Evolutionary conservation across 2,329 filamentous ascomycete genomes (phyloP).

Genomic region (Botryotinia narcissicola): DNA sequence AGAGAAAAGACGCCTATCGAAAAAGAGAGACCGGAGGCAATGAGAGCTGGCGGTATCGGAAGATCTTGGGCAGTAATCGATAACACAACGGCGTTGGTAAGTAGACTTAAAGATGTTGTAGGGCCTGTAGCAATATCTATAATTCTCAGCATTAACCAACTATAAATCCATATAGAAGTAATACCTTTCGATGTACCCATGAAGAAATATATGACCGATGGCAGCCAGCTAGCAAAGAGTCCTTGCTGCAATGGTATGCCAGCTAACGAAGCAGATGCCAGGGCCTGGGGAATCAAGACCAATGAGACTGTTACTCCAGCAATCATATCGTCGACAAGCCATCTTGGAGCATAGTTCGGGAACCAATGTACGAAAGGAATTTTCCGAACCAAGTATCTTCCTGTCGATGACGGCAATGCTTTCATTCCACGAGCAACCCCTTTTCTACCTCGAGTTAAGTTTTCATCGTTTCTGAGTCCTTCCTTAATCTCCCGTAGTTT

Average conservation of each 20-base stretch:
- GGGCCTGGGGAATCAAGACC: constrained; percentile 59
- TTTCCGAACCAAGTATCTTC: constrained; percentile 58
- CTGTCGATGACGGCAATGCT: constrained; percentile 50
- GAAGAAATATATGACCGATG: constrained; percentile 55
- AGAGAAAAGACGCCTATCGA: constrained; percentile 62
- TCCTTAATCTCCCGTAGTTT: constrained; percentile 15
- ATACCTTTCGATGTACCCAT: constrained; percentile 62
- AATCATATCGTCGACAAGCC: constrained; percentile 60
- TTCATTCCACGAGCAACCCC: constrained; percentile 19
- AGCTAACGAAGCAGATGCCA: constrained; percentile 63
- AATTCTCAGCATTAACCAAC: constrained; percentile 17
- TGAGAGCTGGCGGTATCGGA: constrained; percentile 35
- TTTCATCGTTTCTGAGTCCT: constrained; percentile 15
- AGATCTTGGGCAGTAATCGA: constrained; percentile 52
- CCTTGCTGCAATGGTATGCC: constrained; percentile 60
- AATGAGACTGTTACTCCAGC: constrained; percentile 60
- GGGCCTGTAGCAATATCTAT: constrained; percentile 61
- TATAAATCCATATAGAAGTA: not conserved
- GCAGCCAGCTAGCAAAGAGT: constrained; percentile 59
- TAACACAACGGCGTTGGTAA: constrained; percentile 58
- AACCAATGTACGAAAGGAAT: constrained; percentile 62
- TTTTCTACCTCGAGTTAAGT: constrained; percentile 18
- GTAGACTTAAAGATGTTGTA: constrained; percentile 61
- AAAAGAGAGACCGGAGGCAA: constrained; percentile 60
- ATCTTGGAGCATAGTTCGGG: constrained; percentile 58